Conservation (phyloP, 129 eudicot species). For the Heracleum sosnowskyi region DNA sequence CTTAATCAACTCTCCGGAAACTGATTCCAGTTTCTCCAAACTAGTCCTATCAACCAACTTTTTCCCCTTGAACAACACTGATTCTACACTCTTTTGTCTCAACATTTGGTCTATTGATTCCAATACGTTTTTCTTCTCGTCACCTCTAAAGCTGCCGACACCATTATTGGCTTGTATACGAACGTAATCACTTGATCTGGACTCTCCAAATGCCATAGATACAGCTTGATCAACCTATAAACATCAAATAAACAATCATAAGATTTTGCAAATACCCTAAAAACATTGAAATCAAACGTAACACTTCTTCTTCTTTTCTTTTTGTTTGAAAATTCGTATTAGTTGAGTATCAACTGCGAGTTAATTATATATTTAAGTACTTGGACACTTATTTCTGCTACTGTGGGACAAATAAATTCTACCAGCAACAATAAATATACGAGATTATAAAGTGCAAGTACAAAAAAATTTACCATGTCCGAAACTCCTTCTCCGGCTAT, state of each 20-base stretch:
- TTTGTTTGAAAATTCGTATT: no score
- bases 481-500: constrained; percentile 67
- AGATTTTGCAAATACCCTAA: background rate
- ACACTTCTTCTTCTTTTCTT: no score
- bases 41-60: constrained; percentile 41
- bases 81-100: constrained; percentile 50
- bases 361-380: no score
- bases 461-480: constrained; percentile 42
- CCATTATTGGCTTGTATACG: constrained; percentile 53
- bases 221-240: constrained; percentile 76
- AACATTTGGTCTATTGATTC: constrained; percentile 35
- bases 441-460: background rate
- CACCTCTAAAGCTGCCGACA: background rate
- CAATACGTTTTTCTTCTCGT: background rate
- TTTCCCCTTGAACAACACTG: constrained; percentile 53
- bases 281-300: background rate
- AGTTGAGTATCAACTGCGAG: no score
- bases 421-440: no score
- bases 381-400: background rate
- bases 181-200: constrained; percentile 34
- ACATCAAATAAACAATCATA: background rate
- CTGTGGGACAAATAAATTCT: background rate
- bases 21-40: constrained; percentile 38
- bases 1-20: constrained; percentile 41
- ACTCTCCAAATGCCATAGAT: constrained; percentile 67